Evolutionary conservation across 148 eudicot species (phyloP).

Genomic region (Oxyria digyna): DNA sequence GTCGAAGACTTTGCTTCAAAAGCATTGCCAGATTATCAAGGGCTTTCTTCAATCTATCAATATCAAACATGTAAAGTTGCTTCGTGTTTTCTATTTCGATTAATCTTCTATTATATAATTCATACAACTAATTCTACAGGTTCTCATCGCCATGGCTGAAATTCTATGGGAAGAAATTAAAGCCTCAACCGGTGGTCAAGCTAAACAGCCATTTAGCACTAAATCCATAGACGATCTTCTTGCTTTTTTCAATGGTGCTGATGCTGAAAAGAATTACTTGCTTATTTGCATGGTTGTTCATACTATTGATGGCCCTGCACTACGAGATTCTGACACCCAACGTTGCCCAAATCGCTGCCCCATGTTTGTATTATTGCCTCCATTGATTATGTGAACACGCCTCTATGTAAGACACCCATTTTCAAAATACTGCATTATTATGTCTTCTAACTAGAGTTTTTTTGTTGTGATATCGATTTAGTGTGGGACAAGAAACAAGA

Average conservation of each 20-base stretch:
- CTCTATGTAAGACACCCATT: constrained; percentile 50
- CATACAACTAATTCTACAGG: constrained; percentile 25
- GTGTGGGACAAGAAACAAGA: constrained; percentile 99
- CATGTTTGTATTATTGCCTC: constrained; percentile 76
- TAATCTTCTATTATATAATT: not conserved
- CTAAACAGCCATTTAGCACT: constrained; percentile 48
- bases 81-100: not conserved
- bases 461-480: constrained; percentile 6
- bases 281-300: constrained; percentile 62
- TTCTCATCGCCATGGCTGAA: constrained; percentile 59
- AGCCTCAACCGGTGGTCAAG: constrained; percentile 28
- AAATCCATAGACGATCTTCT: constrained; percentile 61
- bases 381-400: constrained; percentile 82
- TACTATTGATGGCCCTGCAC: constrained; percentile 89
- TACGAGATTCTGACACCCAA: constrained; percentile 78
- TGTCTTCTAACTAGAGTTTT: not conserved
- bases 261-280: constrained; percentile 27
- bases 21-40: constrained; percentile 56
- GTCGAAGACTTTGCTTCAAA: constrained; percentile 90
- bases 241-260: constrained; percentile 54
- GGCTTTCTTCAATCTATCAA: constrained; percentile 86
- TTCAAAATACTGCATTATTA: not conserved
- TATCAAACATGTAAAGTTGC: constrained; percentile 59
- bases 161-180: constrained; percentile 64
- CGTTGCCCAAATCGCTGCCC: constrained; percentile 80